Percentiles rank a stretch among this genome's conserved stretches.
phyloP scores from a whole-genome alignment of 257 asterid genomes.

The Striga asiatica region DNA sequence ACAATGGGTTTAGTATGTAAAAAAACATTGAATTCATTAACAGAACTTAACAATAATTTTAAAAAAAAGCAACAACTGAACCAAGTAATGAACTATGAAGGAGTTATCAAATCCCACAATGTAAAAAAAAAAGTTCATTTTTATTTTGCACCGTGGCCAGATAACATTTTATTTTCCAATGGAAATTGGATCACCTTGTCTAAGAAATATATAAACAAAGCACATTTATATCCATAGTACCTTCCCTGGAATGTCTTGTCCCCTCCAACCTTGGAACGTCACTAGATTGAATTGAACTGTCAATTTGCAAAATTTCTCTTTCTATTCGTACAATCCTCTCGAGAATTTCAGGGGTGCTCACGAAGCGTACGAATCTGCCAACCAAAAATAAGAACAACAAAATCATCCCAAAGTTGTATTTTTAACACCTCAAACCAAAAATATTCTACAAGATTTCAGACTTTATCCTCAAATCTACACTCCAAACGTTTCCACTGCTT shows the following conservation, averaged over 20 bases:
- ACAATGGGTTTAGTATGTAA: constrained; percentile 12
- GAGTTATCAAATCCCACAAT: no score
- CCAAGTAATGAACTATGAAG: no score
- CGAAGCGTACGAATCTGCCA: constrained; percentile 86
- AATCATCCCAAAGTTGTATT: neutral
- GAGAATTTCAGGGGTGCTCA: constrained; percentile 68
- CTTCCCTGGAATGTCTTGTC: constrained; percentile 31
- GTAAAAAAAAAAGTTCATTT: no score
- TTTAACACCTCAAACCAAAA: neutral
- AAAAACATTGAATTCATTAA: neutral
- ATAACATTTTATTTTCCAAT: no score
- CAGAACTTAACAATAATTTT: no score
- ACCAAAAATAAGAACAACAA: neutral
- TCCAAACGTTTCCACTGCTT: no score
- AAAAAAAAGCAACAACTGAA: no score
- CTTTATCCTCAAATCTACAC: no score
- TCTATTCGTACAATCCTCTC: constrained; percentile 75
- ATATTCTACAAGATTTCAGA: no score
- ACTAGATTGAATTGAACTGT: constrained; percentile 41
- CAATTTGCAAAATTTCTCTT: constrained; percentile 65
- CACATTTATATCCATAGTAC: constrained; percentile 15
- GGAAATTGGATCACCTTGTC: no score
- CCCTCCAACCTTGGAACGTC: constrained; percentile 51
- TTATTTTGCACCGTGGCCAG: no score
- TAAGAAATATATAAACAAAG: no score